A percentile compares a stretch with the other conserved stretches of the same genome.
Evolutionary conservation across 306 rosid genomes (phyloP).

Genomic region (Carpinus fangiana): DNA sequence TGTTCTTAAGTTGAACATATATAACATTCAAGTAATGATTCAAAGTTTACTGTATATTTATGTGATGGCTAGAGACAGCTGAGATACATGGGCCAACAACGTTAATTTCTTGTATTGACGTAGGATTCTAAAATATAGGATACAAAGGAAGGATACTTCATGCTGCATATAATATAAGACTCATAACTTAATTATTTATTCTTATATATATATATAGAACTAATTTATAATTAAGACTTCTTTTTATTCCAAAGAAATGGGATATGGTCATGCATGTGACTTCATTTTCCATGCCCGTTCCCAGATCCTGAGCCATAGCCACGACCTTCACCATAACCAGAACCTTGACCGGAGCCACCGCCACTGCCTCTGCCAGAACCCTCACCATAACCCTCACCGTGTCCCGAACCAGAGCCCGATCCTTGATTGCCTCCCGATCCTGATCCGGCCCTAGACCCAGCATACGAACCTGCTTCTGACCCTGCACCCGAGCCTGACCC

Average conservation of each 20-base stretch:
- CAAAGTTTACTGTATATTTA: not conserved
- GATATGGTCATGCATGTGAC: too few species aligned
- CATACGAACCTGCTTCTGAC: conserved; percentile 34
- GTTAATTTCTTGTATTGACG: too few species aligned
- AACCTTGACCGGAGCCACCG: conserved; percentile 7
- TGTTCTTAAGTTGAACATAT: too few species aligned
- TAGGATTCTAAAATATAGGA: too few species aligned
- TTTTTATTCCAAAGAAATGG: not conserved
- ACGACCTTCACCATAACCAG: not conserved
- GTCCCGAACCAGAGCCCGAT: not conserved
- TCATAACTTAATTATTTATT: too few species aligned
- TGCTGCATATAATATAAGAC: too few species aligned
- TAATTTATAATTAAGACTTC: not conserved
- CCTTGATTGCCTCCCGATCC: conserved; percentile 23
- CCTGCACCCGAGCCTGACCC: conserved; percentile 29
- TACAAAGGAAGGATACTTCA: too few species aligned
- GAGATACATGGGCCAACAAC: too few species aligned
- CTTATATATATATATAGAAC: too few species aligned
- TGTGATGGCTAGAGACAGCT: not conserved
- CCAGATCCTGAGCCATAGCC: not conserved
- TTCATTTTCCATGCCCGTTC: conserved; percentile 14
- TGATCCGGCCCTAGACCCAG: conserved; percentile 35
- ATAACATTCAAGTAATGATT: not conserved
- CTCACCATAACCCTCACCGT: conserved; percentile 21
- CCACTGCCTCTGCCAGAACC: conserved; percentile 36